Evolutionary conservation across 2,329 filamentous ascomycete genomes (phyloP).

Genomic region (Stemphylium beticola): DNA sequence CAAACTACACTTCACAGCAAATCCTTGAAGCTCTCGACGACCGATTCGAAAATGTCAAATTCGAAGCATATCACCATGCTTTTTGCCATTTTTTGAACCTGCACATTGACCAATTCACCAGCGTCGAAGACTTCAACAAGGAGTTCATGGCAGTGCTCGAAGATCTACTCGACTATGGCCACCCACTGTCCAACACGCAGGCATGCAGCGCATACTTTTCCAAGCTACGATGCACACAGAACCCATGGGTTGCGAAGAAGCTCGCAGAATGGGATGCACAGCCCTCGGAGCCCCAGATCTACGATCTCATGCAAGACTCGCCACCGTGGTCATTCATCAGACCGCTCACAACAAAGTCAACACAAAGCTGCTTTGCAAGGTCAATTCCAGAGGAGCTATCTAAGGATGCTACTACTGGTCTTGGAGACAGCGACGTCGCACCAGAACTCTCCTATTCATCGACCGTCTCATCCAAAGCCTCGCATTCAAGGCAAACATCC

Average conservation of each 20-base stretch:
- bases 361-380: conserved; percentile 21
- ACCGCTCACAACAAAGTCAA: conserved; percentile 29
- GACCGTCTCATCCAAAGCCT: conserved; percentile 24
- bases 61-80: conserved; percentile 45
- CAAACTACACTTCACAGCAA: conserved; percentile 38
- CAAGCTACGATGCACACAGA: conserved; percentile 46
- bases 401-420: conserved; percentile 19
- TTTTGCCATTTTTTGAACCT: conserved; percentile 49
- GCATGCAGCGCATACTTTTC: conserved; percentile 49
- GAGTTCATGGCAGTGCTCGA: conserved; percentile 42
- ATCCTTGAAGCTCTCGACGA: conserved; percentile 42
- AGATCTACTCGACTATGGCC: conserved; percentile 43
- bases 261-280: conserved; percentile 41
- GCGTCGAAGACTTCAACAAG: conserved; percentile 43
- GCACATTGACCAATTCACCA: conserved; percentile 43
- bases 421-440: conserved; percentile 21
- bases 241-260: conserved; percentile 45
- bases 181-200: conserved; percentile 42
- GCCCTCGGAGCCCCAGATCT: conserved; percentile 25
- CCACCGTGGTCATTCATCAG: conserved; percentile 42
- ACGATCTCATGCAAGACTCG: conserved; percentile 39
- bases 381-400: conserved; percentile 32
- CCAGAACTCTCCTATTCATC: conserved; percentile 22
- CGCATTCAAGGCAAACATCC: conserved; percentile 34
- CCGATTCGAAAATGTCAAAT: conserved; percentile 37